Percentiles rank a stretch among this genome's conserved stretches.
Evolutionary conservation across 179 eudicot species (phyloP).

Genomic region (Silene noctiflora): DNA sequence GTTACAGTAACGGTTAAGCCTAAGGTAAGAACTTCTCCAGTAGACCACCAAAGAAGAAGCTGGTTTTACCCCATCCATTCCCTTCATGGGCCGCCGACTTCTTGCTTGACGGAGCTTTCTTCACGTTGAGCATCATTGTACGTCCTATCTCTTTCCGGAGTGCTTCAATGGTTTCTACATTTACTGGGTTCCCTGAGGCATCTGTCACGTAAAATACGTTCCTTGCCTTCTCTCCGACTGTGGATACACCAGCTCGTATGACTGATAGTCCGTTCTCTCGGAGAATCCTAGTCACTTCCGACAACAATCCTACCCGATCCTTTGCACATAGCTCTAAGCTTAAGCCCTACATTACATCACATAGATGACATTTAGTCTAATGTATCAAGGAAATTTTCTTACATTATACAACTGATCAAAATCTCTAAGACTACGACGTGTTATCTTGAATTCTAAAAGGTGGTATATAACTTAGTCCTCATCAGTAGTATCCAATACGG

Average conservation of each 20-base stretch:
- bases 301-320: constrained; percentile 69
- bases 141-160: constrained; percentile 63
- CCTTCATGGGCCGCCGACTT: constrained; percentile 37
- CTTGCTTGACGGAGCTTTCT: constrained; percentile 43
- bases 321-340: constrained; percentile 70
- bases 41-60: constrained; percentile 69
- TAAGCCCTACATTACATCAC: constrained; percentile 43
- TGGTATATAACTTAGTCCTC: too few species aligned
- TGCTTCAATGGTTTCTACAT: constrained; percentile 52
- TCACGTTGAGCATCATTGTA: constrained; percentile 68
- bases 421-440: too few species aligned
- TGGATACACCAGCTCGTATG: constrained; percentile 66
- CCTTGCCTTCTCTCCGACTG: constrained; percentile 65
- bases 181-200: constrained; percentile 73
- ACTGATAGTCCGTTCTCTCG: constrained; percentile 71
- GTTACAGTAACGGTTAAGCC: background rate
- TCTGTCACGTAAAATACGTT: constrained; percentile 70
- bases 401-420: background rate
- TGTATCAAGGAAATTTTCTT: background rate
- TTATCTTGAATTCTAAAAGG: too few species aligned
- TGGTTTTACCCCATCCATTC: constrained; percentile 59
- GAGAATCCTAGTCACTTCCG: constrained; percentile 67
- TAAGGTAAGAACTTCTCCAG: constrained; percentile 50
- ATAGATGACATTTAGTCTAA: background rate
- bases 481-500: too few species aligned